Percentiles rank a stretch among this genome's conserved stretches.
Evolutionary conservation across 345 rosid genomes (phyloP).

Genomic region (Eucalyptus globulus): DNA sequence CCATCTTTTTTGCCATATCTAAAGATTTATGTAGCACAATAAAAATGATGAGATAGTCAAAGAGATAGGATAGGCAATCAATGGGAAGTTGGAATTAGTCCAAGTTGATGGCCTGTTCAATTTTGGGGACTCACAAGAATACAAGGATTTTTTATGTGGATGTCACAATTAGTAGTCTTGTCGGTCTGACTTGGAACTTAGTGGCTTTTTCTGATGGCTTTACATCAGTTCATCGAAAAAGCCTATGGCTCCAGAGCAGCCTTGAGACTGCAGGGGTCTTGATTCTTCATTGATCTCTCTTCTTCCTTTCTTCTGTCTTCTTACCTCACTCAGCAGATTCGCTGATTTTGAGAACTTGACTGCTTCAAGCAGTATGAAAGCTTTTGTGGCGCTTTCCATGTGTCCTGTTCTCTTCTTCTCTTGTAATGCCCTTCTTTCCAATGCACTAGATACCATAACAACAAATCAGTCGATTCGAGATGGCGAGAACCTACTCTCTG

Average conservation of each 20-base stretch:
- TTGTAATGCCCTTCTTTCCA: not conserved
- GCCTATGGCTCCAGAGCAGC: not conserved
- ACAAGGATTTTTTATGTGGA: not conserved
- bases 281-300: not conserved
- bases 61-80: not conserved
- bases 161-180: not conserved
- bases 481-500: slow-evolving; percentile 5
- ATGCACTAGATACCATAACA: not conserved
- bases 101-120: not conserved
- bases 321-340: not conserved
- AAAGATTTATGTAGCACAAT: not conserved
- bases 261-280: not conserved
- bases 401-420: not conserved
- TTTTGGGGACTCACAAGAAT: not conserved
- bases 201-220: not conserved
- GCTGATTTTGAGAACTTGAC: not conserved
- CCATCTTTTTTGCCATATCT: not conserved
- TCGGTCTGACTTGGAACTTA: not conserved
- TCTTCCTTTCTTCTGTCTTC: not conserved
- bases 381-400: not conserved
- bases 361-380: not conserved
- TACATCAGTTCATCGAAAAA: not conserved
- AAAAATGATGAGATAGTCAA: not conserved
- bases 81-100: not conserved
- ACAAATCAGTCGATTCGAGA: not conserved